These are phyloP conservation scores for Trichoderma semiorbis DNA, from an alignment of 2,329 filamentous ascomycete genomes.

Conservation along the genomic window DNA sequence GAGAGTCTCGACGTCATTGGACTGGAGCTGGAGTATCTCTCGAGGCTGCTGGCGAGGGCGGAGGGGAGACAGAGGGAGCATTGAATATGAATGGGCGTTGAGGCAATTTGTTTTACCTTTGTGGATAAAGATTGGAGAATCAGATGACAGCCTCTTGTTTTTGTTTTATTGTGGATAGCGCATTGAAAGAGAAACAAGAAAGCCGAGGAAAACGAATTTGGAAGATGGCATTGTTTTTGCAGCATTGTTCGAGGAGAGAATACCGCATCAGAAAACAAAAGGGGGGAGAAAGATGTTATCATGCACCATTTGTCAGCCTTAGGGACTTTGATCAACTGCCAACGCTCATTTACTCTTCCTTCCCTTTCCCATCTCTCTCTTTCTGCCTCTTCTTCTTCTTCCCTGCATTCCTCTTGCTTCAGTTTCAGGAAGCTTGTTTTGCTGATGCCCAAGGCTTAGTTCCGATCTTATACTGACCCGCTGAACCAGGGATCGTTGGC, in stretches of 20 bases:
- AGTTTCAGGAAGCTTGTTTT: not conserved
- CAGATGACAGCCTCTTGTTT: not conserved
- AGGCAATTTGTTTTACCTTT: not conserved
- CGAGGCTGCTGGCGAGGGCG: conserved; percentile 24
- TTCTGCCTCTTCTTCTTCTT: not conserved
- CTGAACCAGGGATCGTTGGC: conserved; percentile 50
- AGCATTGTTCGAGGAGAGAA: conserved; percentile 8
- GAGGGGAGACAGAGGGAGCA: not conserved
- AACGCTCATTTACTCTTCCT: conserved; percentile 15
- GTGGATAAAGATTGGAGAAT: conserved; percentile 11
- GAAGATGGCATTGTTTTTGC: conserved; percentile 9
- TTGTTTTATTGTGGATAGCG: conserved; percentile 13
- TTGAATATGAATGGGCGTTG: conserved; percentile 7
- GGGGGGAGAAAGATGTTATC: conserved; percentile 1
- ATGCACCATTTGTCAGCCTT: conserved; percentile 24
- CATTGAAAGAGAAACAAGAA: conserved; percentile 11
- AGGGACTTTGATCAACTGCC: conserved; percentile 11
- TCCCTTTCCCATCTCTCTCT: not conserved
- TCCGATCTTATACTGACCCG: conserved; percentile 57
- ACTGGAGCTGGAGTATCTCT: conserved; percentile 28
- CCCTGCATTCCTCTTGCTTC: not conserved
- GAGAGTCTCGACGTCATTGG: conserved; percentile 31
- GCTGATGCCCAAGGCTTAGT: conserved; percentile 38
- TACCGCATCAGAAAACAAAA: conserved; percentile 19
- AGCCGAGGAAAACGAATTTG: conserved; percentile 6